phyloP scores from a whole-genome alignment of 495 filamentous ascomycete genomes.

The Trypethelium eluteriae region DNA sequence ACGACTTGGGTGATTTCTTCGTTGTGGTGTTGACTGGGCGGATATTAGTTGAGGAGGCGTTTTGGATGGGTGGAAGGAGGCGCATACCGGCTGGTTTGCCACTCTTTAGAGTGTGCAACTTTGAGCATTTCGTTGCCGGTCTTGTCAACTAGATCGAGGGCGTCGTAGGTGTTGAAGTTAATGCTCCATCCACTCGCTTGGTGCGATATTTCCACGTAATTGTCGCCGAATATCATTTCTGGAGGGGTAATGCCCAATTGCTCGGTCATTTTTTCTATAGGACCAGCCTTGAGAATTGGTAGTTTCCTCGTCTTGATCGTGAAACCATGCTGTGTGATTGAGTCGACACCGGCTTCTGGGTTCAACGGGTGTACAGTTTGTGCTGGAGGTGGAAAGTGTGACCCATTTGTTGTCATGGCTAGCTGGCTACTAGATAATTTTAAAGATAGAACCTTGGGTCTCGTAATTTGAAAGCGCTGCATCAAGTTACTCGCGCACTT shows the following conservation, averaged over 20 bases:
- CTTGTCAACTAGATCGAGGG: constrained; percentile 86
- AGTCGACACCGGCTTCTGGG: constrained; percentile 2
- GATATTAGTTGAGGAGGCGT: constrained; percentile 24
- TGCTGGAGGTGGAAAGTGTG: background rate
- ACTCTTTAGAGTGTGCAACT: constrained; percentile 85
- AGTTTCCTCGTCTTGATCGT: constrained; percentile 68
- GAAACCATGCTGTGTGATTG: constrained; percentile 2
- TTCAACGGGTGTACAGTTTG: background rate
- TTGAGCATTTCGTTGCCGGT: constrained; percentile 82
- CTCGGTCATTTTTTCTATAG: constrained; percentile 78
- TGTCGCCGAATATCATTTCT: constrained; percentile 99
- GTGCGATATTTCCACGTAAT: constrained; percentile 68
- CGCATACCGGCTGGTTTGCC: constrained; percentile 67
- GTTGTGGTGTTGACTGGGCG: constrained; percentile 63
- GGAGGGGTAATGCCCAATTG: constrained; percentile 77
- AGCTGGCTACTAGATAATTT: background rate
- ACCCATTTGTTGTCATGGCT: background rate
- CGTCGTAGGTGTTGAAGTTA: constrained; percentile 74
- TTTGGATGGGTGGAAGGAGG: background rate
- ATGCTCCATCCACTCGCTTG: constrained; percentile 61
- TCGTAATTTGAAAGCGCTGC: too few species aligned
- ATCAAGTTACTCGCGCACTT: too few species aligned
- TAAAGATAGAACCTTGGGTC: too few species aligned
- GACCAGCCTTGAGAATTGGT: constrained; percentile 82
- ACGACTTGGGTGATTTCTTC: constrained; percentile 89